phyloP scores from a whole-genome alignment of 371 early-diverging fungal species.

The Circinella minor region DNA sequence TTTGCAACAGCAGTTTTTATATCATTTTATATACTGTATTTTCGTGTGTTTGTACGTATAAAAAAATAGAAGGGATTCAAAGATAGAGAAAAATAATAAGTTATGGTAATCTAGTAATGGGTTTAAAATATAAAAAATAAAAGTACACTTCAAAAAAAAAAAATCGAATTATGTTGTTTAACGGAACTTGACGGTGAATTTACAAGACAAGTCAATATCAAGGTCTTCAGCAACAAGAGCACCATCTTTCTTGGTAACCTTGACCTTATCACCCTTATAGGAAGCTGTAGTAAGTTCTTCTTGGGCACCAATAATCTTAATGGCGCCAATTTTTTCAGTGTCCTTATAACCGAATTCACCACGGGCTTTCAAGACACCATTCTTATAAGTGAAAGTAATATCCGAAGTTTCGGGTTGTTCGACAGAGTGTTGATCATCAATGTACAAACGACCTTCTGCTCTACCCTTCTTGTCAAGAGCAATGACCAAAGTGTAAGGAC shows the following conservation, averaged over 20 bases:
- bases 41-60: not conserved
- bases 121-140: not conserved
- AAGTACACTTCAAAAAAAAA: not conserved
- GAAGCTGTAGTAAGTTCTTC: slow-evolving; percentile 11
- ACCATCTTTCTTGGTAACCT: not conserved
- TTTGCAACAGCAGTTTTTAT: not conserved
- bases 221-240: slow-evolving; percentile 1
- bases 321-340: slow-evolving; percentile 24
- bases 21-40: not conserved
- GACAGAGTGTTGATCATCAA: slow-evolving; percentile 64
- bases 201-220: slow-evolving; percentile 6
- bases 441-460: slow-evolving; percentile 56
- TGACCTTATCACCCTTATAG: slow-evolving; percentile 17
- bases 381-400: slow-evolving; percentile 30
- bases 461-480: slow-evolving; percentile 47
- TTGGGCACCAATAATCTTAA: slow-evolving; percentile 21
- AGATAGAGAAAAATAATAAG: not conserved
- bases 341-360: slow-evolving; percentile 35
- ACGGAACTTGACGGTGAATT: slow-evolving; percentile 10
- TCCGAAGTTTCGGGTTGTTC: slow-evolving; percentile 29
- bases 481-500: slow-evolving; percentile 49
- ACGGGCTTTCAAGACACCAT: slow-evolving; percentile 29
- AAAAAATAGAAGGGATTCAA: no score
- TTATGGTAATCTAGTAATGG: not conserved
- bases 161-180: not conserved